Evolutionary conservation across 2,329 filamentous ascomycete species (phyloP).

Genomic region (Polychaeton citri): DNA sequence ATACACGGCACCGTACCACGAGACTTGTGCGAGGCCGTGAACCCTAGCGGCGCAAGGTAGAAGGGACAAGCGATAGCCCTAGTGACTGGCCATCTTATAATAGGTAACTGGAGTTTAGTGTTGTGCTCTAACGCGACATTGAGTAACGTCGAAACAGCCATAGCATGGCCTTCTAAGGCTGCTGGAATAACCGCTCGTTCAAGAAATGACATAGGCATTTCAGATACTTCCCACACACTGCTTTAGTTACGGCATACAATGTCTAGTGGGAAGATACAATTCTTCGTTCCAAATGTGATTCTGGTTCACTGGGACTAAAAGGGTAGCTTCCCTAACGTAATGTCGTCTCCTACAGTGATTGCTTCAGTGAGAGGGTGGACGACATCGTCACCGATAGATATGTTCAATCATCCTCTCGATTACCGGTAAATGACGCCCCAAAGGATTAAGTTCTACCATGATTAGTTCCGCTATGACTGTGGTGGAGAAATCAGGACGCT

Average conservation of each 20-base stretch:
- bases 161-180: background rate
- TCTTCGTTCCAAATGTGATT: background rate
- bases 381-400: background rate
- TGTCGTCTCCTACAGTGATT: background rate
- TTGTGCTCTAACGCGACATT: background rate
- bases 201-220: background rate
- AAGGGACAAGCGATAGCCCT: background rate
- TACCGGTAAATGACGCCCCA: background rate
- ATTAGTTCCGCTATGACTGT: background rate
- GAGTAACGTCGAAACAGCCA: background rate
- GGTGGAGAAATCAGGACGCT: background rate
- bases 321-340: background rate
- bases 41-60: background rate
- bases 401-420: background rate
- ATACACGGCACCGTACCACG: conserved; percentile 20
- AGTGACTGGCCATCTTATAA: background rate
- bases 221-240: background rate
- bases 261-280: background rate
- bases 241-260: background rate
- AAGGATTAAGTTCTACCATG: background rate
- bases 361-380: background rate
- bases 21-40: conserved; percentile 5
- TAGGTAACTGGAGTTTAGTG: background rate
- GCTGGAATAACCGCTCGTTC: background rate
- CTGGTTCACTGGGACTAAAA: background rate